Percentiles rank a stretch among this genome's conserved stretches.
These are phyloP conservation scores for Alternaria angustiovoidea DNA, from an alignment of 2,329 filamentous ascomycete genomes.

Conservation along the genomic window DNA sequence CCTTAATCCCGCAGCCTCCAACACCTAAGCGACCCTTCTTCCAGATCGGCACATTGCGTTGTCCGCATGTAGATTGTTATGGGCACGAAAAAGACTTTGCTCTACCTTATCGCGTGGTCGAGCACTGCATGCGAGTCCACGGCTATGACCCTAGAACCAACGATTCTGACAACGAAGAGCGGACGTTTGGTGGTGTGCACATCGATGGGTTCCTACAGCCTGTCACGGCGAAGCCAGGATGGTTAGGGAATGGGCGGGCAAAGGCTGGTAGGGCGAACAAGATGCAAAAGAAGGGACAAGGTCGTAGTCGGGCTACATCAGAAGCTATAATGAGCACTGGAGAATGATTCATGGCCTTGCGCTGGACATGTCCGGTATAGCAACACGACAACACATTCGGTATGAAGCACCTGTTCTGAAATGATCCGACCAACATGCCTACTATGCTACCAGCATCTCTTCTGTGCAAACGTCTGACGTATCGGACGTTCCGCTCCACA, in stretches of 20 bases:
- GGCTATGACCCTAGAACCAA: slow-evolving; percentile 51
- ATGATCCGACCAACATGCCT: not conserved
- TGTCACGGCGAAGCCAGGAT: slow-evolving; percentile 52
- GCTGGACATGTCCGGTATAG: not conserved
- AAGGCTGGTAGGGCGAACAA: slow-evolving; percentile 29
- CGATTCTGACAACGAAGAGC: slow-evolving; percentile 56
- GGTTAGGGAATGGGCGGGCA: slow-evolving; percentile 34
- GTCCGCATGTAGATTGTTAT: slow-evolving; percentile 45
- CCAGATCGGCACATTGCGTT: slow-evolving; percentile 36
- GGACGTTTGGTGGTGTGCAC: slow-evolving; percentile 68
- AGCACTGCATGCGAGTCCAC: slow-evolving; percentile 60
- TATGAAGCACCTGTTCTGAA: not conserved
- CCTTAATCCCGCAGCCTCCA: not conserved
- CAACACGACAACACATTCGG: not conserved
- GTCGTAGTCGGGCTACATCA: not conserved
- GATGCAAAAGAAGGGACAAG: slow-evolving; percentile 20
- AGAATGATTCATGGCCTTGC: not conserved
- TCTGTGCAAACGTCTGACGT: not conserved
- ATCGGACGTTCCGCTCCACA: not conserved
- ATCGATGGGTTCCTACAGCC: slow-evolving; percentile 72
- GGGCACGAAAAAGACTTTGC: slow-evolving; percentile 37
- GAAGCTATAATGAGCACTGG: slow-evolving; percentile 4
- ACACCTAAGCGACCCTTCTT: slow-evolving; percentile 38
- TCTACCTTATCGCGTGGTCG: slow-evolving; percentile 41
- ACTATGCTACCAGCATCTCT: not conserved